Percentiles rank a stretch among this genome's conserved stretches.
Conservation (phyloP, 768 basidiomycete species). For the Xerocomellus chrysenteron region DNA sequence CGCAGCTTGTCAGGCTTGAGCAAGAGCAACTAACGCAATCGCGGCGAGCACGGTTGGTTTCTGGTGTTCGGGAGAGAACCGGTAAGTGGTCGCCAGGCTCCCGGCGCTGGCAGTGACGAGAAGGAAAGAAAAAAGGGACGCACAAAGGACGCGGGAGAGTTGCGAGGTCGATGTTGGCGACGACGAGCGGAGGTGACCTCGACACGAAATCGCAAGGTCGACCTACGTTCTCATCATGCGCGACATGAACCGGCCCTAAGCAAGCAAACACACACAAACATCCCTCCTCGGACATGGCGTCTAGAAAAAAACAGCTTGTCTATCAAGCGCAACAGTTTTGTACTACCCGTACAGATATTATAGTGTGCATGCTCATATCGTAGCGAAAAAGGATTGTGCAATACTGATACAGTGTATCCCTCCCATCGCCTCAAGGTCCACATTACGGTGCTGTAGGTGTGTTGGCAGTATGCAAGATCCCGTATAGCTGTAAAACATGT, state of each 20-base stretch:
- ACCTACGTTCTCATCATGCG: conserved; percentile 19
- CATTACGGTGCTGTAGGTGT: conserved; percentile 26
- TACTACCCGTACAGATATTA: conserved; percentile 29
- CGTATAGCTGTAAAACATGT: conserved; percentile 17
- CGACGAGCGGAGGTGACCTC: conserved; percentile 31
- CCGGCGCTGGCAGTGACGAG: neutral
- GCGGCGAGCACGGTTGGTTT: conserved; percentile 25
- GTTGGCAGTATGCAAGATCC: conserved; percentile 34
- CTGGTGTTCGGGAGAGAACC: conserved; percentile 21
- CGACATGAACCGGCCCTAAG: conserved; percentile 36
- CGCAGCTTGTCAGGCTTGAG: conserved; percentile 22
- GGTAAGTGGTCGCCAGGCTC: conserved; percentile 18
- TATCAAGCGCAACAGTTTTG: neutral
- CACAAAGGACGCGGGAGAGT: conserved; percentile 15
- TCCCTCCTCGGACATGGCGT: neutral
- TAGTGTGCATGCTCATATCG: conserved; percentile 22
- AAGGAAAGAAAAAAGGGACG: conserved; percentile 8
- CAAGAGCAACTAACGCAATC: conserved; percentile 26
- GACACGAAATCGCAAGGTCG: conserved; percentile 26
- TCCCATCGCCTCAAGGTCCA: conserved; percentile 18
- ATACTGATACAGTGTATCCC: conserved; percentile 35
- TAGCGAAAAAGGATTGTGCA: conserved; percentile 21
- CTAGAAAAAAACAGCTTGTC: neutral
- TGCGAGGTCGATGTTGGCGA: conserved; percentile 27
- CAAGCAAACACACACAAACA: conserved; percentile 33